phyloP scores from a whole-genome alignment of 352 stramenopile species.

The Phytopythium delawarense region DNA sequence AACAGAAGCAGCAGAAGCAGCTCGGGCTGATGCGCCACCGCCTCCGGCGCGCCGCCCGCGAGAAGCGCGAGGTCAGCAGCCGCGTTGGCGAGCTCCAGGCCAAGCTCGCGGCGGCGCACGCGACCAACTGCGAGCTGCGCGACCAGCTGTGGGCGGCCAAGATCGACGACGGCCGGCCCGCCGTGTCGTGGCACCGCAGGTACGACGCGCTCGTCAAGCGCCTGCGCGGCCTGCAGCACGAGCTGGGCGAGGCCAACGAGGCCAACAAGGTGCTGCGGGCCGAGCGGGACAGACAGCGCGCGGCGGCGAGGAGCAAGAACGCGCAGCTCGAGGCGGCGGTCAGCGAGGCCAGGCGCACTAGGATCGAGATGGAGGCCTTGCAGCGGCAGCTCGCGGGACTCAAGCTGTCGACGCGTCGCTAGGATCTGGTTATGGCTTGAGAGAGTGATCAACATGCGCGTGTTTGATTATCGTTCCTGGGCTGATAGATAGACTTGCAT shows the following conservation, averaged over 20 bases:
- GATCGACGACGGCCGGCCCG: not conserved
- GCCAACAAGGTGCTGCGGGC: not conserved
- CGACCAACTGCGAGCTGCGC: slow-evolving; percentile 2
- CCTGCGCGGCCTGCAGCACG: slow-evolving; percentile 1
- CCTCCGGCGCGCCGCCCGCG: not conserved
- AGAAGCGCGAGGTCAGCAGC: not conserved
- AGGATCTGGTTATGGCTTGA: not conserved
- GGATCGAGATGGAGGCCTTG: not conserved
- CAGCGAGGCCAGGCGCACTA: not conserved
- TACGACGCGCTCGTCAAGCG: slow-evolving; percentile 1
- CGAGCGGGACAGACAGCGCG: not conserved
- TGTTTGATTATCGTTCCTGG: not conserved
- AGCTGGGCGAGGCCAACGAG: not conserved
- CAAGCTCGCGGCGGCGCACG: not conserved
- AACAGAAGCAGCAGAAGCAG: not conserved
- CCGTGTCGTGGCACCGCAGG: slow-evolving; percentile 2
- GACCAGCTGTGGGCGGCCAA: slow-evolving; percentile 3
- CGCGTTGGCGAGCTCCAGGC: not conserved
- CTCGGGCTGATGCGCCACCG: not conserved
- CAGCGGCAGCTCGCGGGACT: not conserved
- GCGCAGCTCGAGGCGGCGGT: slow-evolving; percentile 1
- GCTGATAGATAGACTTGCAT: not conserved
- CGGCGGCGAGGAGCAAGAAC: not conserved
- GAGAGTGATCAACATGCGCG: not conserved
- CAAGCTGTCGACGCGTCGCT: not conserved